Evolutionary conservation across 2,329 filamentous ascomycete genomes (phyloP).

Genomic region (Fusarium verrucosum): DNA sequence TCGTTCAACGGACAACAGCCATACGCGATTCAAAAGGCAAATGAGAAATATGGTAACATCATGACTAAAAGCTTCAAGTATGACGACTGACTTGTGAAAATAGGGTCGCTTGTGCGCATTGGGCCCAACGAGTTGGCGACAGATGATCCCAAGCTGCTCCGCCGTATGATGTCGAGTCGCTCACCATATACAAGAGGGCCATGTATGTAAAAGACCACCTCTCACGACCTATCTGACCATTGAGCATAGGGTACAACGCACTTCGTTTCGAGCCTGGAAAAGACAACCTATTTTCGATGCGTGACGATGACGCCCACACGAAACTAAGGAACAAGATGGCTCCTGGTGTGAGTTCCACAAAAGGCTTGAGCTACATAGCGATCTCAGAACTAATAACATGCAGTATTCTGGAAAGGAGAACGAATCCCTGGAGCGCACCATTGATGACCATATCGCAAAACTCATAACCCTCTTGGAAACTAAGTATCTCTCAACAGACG

Average conservation of each 20-base stretch:
- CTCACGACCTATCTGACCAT: not conserved
- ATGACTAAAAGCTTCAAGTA: fast-evolving
- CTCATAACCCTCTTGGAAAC: constrained; percentile 55
- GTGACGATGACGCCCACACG: constrained; percentile 59
- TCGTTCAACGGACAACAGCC: constrained; percentile 43
- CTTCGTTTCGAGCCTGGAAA: constrained; percentile 58
- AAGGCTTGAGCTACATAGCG: not conserved
- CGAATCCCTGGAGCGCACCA: constrained; percentile 56
- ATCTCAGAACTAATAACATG: not conserved
- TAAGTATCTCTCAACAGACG: constrained; percentile 54
- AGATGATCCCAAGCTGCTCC: constrained; percentile 35
- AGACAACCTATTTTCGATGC: constrained; percentile 64
- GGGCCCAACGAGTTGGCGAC: constrained; percentile 16
- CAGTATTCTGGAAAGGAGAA: constrained; percentile 67
- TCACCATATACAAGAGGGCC: constrained; percentile 57
- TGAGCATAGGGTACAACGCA: constrained; percentile 48
- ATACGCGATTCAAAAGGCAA: constrained; percentile 31
- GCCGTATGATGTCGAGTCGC: constrained; percentile 57
- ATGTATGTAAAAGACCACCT: constrained; percentile 48
- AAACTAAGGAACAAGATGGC: constrained; percentile 59
- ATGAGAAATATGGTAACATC: constrained; percentile 11
- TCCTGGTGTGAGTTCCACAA: constrained; percentile 54
- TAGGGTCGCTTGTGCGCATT: constrained; percentile 8
- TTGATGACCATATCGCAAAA: constrained; percentile 58
- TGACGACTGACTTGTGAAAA: fast-evolving